These are phyloP conservation scores for Fennellomyces sp. DNA, from an alignment of 371 early-diverging fungal species.

Conservation along the genomic window DNA sequence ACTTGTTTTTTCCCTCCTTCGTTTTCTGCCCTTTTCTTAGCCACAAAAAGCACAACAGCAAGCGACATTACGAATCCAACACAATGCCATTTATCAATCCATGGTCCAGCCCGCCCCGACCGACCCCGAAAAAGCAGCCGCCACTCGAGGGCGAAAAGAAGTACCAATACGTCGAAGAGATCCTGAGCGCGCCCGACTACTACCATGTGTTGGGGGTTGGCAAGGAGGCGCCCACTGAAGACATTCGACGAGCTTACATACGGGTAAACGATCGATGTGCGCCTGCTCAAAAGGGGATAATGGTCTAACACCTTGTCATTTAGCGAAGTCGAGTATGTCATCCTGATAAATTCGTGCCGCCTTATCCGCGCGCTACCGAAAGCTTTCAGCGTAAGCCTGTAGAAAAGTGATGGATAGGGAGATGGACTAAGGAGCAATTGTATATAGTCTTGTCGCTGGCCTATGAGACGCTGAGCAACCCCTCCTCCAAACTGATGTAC, in stretches of 20 bases:
- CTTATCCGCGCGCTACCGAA: constrained; percentile 33
- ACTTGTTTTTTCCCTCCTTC: too few relatives aligned
- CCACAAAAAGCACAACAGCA: too few relatives aligned
- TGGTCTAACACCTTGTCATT: background rate
- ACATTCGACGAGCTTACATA: constrained; percentile 48
- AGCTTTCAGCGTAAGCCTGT: constrained; percentile 46
- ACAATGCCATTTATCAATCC: constrained; percentile 22
- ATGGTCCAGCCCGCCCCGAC: too few relatives aligned
- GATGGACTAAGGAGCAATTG: background rate
- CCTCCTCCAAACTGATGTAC: constrained; percentile 56
- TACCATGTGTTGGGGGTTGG: constrained; percentile 38
- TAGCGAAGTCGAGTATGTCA: constrained; percentile 51
- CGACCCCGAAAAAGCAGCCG: constrained; percentile 1
- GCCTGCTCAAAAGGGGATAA: background rate
- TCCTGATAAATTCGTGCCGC: constrained; percentile 44
- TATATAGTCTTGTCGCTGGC: constrained; percentile 56
- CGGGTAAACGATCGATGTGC: constrained; percentile 23
- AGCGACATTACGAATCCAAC: background rate
- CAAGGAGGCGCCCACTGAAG: constrained; percentile 32
- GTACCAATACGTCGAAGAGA: constrained; percentile 40
- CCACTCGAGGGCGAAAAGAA: constrained; percentile 17
- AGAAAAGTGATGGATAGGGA: too few relatives aligned
- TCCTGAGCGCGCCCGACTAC: constrained; percentile 36
- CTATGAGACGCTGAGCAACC: constrained; percentile 66
- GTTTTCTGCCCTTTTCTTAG: too few relatives aligned